Evolutionary conservation across 176 grass and related monocot genomes (phyloP).

Genomic region (Bromus sterilis): DNA sequence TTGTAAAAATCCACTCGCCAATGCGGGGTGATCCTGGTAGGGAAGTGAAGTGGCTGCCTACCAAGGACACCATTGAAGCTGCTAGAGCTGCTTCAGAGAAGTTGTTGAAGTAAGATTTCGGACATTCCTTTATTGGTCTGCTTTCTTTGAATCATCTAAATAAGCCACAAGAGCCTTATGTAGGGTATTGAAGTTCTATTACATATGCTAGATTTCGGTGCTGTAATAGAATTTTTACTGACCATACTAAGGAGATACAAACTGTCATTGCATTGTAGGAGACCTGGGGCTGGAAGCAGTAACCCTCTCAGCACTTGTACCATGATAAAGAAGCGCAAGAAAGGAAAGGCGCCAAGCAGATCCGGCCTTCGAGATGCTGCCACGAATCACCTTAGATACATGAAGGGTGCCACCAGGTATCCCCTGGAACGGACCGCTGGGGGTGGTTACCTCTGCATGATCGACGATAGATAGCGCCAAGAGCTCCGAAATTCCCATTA

Average conservation of each 20-base stretch:
- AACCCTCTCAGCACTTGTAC: constrained; percentile 45
- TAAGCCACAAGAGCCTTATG: neutral
- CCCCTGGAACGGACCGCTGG: constrained; percentile 50
- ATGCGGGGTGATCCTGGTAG: constrained; percentile 77
- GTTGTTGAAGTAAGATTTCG: constrained; percentile 54
- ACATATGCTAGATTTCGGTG: neutral
- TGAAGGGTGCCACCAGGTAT: constrained; percentile 62
- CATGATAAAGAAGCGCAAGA: constrained; percentile 56
- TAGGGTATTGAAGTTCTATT: neutral
- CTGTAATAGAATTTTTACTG: too few relatives aligned
- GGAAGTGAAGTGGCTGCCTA: constrained; percentile 56
- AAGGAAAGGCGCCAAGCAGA: constrained; percentile 32
- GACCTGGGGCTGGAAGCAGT: constrained; percentile 52
- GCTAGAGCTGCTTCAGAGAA: constrained; percentile 84
- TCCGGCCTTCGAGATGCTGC: constrained; percentile 56
- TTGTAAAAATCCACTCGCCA: constrained; percentile 94
- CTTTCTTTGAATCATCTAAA: neutral
- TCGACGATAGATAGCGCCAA: constrained; percentile 16
- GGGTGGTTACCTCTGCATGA: constrained; percentile 65
- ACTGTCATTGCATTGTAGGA: constrained; percentile 52
- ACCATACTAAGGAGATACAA: too few relatives aligned
- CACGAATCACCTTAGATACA: constrained; percentile 44
- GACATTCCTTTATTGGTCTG: neutral
- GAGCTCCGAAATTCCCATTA: neutral
- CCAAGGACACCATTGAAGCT: constrained; percentile 45